Evolutionary conservation across 2,329 filamentous ascomycete genomes (phyloP).

Genomic region (Penicillium aurantiogriseum): DNA sequence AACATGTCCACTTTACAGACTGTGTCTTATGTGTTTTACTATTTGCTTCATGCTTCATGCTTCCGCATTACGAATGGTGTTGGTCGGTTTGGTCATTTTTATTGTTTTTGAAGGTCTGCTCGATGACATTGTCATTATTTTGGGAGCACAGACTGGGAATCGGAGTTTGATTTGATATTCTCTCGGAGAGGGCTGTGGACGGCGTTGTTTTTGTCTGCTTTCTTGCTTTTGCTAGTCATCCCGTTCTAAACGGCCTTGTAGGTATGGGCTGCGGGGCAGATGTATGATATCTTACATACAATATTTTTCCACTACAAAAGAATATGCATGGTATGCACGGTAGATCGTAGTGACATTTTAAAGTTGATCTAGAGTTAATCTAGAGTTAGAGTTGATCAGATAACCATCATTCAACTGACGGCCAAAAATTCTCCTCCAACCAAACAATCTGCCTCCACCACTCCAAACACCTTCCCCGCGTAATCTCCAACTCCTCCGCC

Average conservation of each 20-base stretch:
- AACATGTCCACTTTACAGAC: slow-evolving; percentile 14
- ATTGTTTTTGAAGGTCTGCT: slow-evolving; percentile 7
- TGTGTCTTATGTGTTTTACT: slow-evolving; percentile 9
- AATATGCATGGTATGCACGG: background rate
- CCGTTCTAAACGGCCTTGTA: slow-evolving; percentile 17
- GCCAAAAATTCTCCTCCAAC: slow-evolving; percentile 62
- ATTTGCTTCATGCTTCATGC: slow-evolving; percentile 3
- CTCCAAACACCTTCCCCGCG: slow-evolving; percentile 46
- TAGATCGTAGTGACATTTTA: background rate
- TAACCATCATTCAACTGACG: slow-evolving; percentile 29
- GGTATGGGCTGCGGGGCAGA: slow-evolving; percentile 15
- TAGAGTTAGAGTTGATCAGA: background rate
- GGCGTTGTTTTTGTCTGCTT: slow-evolving; percentile 1
- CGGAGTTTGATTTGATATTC: slow-evolving; percentile 13
- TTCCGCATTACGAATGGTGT: slow-evolving; percentile 23
- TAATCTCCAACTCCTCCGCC: slow-evolving; percentile 37
- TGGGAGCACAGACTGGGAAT: slow-evolving; percentile 2
- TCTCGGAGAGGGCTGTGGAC: background rate
- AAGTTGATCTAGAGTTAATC: background rate
- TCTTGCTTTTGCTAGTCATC: slow-evolving; percentile 11
- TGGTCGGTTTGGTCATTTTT: slow-evolving; percentile 7
- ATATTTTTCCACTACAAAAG: slow-evolving; percentile 2
- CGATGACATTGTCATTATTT: background rate
- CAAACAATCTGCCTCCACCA: slow-evolving; percentile 52
- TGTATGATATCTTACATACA: slow-evolving; percentile 22